Base-by-base conservation (phyloP, 371 early-diverging fungal species). In the Circinella umbellata region DNA sequence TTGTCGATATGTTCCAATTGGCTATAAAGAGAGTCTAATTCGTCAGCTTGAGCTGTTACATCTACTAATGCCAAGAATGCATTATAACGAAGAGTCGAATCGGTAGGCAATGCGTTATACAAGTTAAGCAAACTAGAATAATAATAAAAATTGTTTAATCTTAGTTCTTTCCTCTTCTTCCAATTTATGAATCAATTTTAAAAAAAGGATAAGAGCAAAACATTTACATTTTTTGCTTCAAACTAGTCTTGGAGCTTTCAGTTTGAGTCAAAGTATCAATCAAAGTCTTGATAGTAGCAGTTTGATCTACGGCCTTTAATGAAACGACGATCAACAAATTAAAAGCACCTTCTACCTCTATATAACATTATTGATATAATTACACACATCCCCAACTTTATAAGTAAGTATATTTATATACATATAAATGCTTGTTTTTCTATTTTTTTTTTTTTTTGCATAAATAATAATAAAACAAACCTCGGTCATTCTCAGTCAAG, bases 21-120 rank as follows among this genome's bases (percentile, higher is more conserved):
- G 63, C 89, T 84, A 20, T 86, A 78, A 42, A 96, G 74, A 37
- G 88, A 81, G 61, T 92, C 93, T 63, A 94, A 80, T 68, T 93
- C 91, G 70, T 91, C 91, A 66, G 86, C 82, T 60, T 88, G 80
- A 55, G 88, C 81, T 62, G 93, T 95, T 67, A 93, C 87, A 59
- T 89, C 85, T 17, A 96, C 85, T 67, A 97, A 89, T 61, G 90
- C 88, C 61, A 84, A 70, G 76, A 94, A 95, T 60, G 92, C 92
- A 47, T 85, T 73, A 68, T 90, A 91, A 48, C 95, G 91, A 63
- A 88, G 84, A 59, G 90, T 76, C 62, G 86, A 88, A 65, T 86
- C 81, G 73, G 81, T 74, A 39, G 88, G 91, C 67, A 93, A 83
- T 63, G 87, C 86, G 78, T 92, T 94, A 87, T 91, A 94, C 68